Base-by-base conservation (phyloP, 75 land plant species). In the Sequoiadendron giganteum region DNA sequence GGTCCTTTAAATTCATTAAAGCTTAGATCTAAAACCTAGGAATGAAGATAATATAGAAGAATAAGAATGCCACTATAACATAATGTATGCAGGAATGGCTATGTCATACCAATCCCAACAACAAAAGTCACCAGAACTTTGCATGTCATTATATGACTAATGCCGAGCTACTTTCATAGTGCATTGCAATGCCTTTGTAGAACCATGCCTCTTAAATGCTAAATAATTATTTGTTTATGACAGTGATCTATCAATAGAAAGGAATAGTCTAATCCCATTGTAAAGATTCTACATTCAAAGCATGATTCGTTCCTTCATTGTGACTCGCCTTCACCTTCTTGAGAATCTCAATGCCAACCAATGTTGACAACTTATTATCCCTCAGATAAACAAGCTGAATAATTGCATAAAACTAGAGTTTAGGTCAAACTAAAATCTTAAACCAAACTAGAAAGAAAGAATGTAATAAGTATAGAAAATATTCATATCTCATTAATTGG, bases 311-410 rank as follows among this genome's bases (percentile, higher is more conserved):
- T 47, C 47, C 32, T 55, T 52, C 32, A 32, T 42, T 39, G 79
- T 40, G 34, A 83, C 89, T 92, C 76, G 96, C 99, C 94, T 98
- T 98, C 83, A 98, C 96, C 68, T 95, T 92, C 85, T 89, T 94
- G 89, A 98, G 83, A 54, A 95, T 92, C 92, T 98, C 99, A 90
- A 98, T 92, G 10, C 99, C 99, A 75, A 91, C 93, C 90, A 98
- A 82, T 18, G 95, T 91, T 85, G 99, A 90, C 38, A 98, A 90
- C 84, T 95, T 94, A 89, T 98, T 96, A 91, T 98, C 99, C 90
- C 99, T 94, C 72, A 98, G 95, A 91, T 98, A 98, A 83, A 98
- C 97, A 93, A 98, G 96, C 99, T 98, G 91, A 88, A 90, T 42
- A 19, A 36, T 88, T 40, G 87, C 83, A 83, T 11, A 73, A 32